Conservation (phyloP, 371 early-diverging fungal genomes). For the Mortierella sp. region DNA sequence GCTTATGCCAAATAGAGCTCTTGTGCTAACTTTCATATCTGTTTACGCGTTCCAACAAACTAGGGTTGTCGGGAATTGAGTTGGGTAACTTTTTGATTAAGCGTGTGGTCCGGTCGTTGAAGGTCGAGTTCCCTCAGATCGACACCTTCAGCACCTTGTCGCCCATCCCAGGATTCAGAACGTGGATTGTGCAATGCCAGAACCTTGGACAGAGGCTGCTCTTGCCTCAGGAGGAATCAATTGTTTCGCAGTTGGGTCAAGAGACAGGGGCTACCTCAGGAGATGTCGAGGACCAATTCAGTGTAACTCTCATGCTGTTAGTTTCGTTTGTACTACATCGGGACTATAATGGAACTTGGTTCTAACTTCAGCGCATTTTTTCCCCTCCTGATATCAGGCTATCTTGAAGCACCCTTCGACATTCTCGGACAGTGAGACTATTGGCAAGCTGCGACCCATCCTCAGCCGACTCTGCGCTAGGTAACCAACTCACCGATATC, state of each 20-base stretch:
- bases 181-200: conserved; percentile 73
- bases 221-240: conserved; percentile 32
- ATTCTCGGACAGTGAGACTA: conserved; percentile 41
- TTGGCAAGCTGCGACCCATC: conserved; percentile 60
- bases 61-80: conserved; percentile 84
- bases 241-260: conserved; percentile 13
- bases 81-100: conserved; percentile 91
- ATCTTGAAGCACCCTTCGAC: conserved; percentile 24
- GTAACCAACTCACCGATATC: conserved; percentile 35
- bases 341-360: not conserved
- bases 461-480: conserved; percentile 77
- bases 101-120: conserved; percentile 81
- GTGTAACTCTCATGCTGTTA: conserved; percentile 19
- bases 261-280: not conserved
- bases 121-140: conserved; percentile 73
- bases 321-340: not conserved
- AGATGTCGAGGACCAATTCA: conserved; percentile 35
- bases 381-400: conserved; percentile 19
- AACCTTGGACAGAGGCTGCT: conserved; percentile 38
- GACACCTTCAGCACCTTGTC: conserved; percentile 87
- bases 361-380: not conserved
- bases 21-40: too few species aligned
- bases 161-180: conserved; percentile 87
- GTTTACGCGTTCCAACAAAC: not conserved
- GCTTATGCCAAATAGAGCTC: not conserved